These are phyloP conservation scores for Tylopilus plumbeoviolaceoides DNA, from an alignment of 768 basidiomycete genomes.

Conservation along the genomic window DNA sequence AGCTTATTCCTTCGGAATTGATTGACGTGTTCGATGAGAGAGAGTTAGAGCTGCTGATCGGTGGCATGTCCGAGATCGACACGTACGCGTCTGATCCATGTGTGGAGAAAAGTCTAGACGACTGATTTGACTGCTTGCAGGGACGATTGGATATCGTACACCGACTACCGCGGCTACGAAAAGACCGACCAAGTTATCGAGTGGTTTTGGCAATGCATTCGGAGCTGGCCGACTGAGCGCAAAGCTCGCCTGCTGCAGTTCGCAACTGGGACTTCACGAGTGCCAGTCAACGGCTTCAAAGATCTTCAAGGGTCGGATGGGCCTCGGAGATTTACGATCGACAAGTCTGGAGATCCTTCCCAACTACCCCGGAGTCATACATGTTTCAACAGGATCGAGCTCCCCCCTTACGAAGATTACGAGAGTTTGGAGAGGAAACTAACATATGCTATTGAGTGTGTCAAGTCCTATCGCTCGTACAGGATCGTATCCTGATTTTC, in stretches of 20 bases:
- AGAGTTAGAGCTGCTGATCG: slow-evolving; percentile 84
- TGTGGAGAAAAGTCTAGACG: neutral
- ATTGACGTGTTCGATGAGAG: slow-evolving; percentile 89
- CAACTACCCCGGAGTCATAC: slow-evolving; percentile 90
- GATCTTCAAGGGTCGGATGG: slow-evolving; percentile 93
- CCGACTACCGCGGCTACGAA: slow-evolving; percentile 86
- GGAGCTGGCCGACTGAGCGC: slow-evolving; percentile 85
- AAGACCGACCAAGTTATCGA: slow-evolving; percentile 86
- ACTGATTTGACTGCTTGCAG: slow-evolving; percentile 29
- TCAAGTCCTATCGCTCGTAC: slow-evolving; percentile 10
- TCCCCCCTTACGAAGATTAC: slow-evolving; percentile 88
- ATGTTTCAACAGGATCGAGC: slow-evolving; percentile 87
- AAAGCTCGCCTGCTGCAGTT: slow-evolving; percentile 87
- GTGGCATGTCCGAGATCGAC: slow-evolving; percentile 91
- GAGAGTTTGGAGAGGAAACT: slow-evolving; percentile 84
- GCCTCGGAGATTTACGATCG: slow-evolving; percentile 89
- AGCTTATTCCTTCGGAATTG: slow-evolving; percentile 79
- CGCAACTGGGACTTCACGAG: slow-evolving; percentile 80
- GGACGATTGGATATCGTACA: slow-evolving; percentile 93
- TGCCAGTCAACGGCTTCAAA: slow-evolving; percentile 92
- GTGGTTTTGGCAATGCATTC: slow-evolving; percentile 95
- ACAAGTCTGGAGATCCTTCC: slow-evolving; percentile 87
- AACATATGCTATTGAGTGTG: slow-evolving; percentile 78
- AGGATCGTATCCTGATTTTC: slow-evolving; percentile 4
- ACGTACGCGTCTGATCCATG: slow-evolving; percentile 44